phyloP scores from a whole-genome alignment of 2,329 filamentous ascomycete species.

The Dryadomyces quercus-mongolicae region DNA sequence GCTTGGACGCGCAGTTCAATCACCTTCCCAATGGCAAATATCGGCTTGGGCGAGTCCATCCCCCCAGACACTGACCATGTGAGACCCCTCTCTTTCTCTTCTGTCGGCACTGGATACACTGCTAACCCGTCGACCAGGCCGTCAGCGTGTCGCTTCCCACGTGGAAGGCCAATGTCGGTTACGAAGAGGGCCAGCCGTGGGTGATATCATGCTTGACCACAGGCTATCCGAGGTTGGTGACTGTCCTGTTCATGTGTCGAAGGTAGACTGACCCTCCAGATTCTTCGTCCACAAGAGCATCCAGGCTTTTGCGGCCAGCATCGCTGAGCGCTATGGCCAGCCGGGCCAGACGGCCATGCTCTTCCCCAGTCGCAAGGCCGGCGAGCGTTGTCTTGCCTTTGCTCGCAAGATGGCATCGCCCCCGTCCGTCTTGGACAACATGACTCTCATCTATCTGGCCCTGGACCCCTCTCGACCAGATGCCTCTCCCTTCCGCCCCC shows the following conservation, averaged over 20 bases:
- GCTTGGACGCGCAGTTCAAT: too few species aligned
- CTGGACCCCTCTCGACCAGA: conserved; percentile 43
- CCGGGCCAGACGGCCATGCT: conserved; percentile 61
- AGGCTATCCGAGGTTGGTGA: conserved; percentile 66
- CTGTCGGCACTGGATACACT: not conserved
- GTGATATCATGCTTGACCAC: conserved; percentile 77
- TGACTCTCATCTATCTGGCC: conserved; percentile 49
- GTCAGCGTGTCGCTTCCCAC: conserved; percentile 93
- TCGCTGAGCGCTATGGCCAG: conserved; percentile 52
- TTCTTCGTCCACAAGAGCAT: conserved; percentile 90
- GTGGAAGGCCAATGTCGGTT: conserved; percentile 82
- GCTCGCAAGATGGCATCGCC: conserved; percentile 45
- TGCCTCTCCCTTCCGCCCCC: conserved; percentile 36
- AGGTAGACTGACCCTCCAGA: conserved; percentile 26
- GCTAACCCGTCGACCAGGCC: conserved; percentile 41
- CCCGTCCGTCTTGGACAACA: conserved; percentile 31
- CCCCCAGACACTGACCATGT: conserved; percentile 71
- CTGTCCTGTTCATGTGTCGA: not conserved
- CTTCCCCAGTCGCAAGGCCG: conserved; percentile 61
- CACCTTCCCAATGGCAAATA: not conserved
- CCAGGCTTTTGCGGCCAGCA: conserved; percentile 55
- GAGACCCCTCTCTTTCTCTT: conserved; percentile 22
- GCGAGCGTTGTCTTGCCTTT: conserved; percentile 65
- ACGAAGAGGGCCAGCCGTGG: conserved; percentile 85
- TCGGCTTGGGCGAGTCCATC: conserved; percentile 55